Base-by-base conservation (phyloP, 169 alveolate species). In the Babesia ovis region DNA sequence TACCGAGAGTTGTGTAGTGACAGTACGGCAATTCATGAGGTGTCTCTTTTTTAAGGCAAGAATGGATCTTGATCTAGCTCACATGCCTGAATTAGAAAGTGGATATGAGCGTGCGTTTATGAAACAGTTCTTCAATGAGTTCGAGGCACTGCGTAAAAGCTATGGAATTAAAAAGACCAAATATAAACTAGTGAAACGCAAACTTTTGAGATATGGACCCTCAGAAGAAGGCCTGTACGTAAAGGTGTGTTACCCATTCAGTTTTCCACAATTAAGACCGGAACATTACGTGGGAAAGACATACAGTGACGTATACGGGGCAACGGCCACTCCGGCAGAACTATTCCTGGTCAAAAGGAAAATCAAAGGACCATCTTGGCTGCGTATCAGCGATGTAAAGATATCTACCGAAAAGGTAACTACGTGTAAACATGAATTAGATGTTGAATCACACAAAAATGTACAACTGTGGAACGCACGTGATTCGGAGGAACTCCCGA, bases 291-390 rank as follows among this genome's bases (percentile, higher is more conserved):
- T 20, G 22, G 89, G 89, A 0, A 27, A 14, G 16, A 45, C 45
- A 22, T 81, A 81, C 42, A 59, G 74, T 23, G 70, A 87, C 61
- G 79, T 85, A 32, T 84, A 81, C 56, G 90, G 91, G 20, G 55
- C 61, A 34, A 73, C 69, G 27, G 35, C 88, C n/a, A 55, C 91
- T 34, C 81, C 75, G 37, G 70, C 61, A 35, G 93, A 87, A 35
- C 67, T 79, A 31, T 85, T 81, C 35, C 69, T 72, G 58, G 84
- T 91, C 39, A 91, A 91, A 72, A 74, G 95, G 16, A 79, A 73
- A 25, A 87, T 91, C 61, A 87, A 79, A 66, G 95, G 95, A 14
- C 95, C 95, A 23, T 84, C 90, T 53, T 91, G 95, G 95, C 39
- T 91, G 25, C 64, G 84, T 31, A 50, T 91, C 23, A 81, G 12